Base-by-base conservation (phyloP, 805 yeast genomes). In the Naumovozyma dairenensis region DNA sequence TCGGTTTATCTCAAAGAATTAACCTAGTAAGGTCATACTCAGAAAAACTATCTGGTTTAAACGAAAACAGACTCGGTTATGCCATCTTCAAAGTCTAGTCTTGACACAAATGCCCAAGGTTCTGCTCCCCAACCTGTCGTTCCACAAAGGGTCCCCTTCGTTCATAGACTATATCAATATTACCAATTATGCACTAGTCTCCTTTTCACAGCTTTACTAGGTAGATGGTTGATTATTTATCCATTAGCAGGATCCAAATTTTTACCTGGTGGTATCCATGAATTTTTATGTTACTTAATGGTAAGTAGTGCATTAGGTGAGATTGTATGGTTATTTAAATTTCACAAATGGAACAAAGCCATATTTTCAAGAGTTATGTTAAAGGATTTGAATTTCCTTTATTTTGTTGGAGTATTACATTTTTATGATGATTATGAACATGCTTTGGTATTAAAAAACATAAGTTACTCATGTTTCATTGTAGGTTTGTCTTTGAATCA, bases 231-330 rank as follows among this genome's bases (percentile, higher is more conserved):
- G 10, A 55, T 77, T 1, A 56, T 80, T 20, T 57, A 73, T 29
- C 82, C 83, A 1, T 55, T 80, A 17, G 83, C 76, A n/a, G 81
- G 84, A 0, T 55, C 74, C 21, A 63, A 62, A 42, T 79, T 76
- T 43, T 53, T 79, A 15, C 80, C 85, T 1, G 84, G 79, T 5
- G 86, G 84, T 0, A 73, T 80, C 9, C 81, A 82, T 29, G 80
- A 72, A 43, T 79, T 76, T 55, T 70, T 75, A 16, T 51, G 53
- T 29, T 46, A 44, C 28, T 15, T 48, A 19, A 20, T 57, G 36
- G 33, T 52, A 8, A 45, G 32, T 22, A 30, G 51, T 9, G 42
- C 53, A 16, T 8, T 39, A 1, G 28, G 37, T 8, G 59, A 53
- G 26, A 26, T 53, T 3, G 6, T 50, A 7, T 55, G 58, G 58